Percentiles rank a stretch among this genome's conserved stretches.
phyloP scores from a whole-genome alignment of 768 basidiomycete species.

The Boletus sensibilis region DNA sequence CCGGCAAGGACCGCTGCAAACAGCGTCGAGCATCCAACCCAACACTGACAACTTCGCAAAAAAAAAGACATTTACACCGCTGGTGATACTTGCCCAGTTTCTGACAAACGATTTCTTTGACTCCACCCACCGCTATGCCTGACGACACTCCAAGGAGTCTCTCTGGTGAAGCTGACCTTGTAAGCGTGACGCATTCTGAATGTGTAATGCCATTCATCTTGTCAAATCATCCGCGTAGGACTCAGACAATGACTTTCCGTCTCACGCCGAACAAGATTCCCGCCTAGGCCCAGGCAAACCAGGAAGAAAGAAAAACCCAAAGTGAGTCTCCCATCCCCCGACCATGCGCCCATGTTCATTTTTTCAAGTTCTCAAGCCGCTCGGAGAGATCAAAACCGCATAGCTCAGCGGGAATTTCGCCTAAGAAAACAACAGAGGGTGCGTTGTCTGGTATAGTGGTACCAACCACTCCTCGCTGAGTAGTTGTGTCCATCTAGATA shows the following conservation, averaged over 20 bases:
- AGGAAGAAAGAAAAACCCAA: constrained; percentile 88
- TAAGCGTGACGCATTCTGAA: constrained; percentile 16
- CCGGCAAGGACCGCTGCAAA: constrained; percentile 5
- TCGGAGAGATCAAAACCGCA: constrained; percentile 84
- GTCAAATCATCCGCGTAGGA: constrained; percentile 40
- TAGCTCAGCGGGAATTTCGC: constrained; percentile 92
- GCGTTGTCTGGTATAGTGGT: constrained; percentile 15
- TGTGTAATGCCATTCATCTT: constrained; percentile 12
- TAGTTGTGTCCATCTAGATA: constrained; percentile 51
- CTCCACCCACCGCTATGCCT: constrained; percentile 40
- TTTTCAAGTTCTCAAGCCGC: constrained; percentile 77
- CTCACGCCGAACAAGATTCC: constrained; percentile 33
- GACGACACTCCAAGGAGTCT: constrained; percentile 56
- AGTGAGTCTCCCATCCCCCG: constrained; percentile 44
- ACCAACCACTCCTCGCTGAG: constrained; percentile 1
- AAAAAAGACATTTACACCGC: background rate
- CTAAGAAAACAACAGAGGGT: constrained; percentile 88
- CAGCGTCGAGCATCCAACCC: constrained; percentile 6
- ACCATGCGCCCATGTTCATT: constrained; percentile 15
- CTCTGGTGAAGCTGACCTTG: constrained; percentile 60
- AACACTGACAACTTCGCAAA: background rate
- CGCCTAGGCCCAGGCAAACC: constrained; percentile 36
- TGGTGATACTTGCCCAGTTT: background rate
- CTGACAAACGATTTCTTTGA: constrained; percentile 34
- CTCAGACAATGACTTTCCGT: constrained; percentile 71